Conservation (phyloP, 2,329 filamentous ascomycete species). For the Monilinia fructicola region DNA sequence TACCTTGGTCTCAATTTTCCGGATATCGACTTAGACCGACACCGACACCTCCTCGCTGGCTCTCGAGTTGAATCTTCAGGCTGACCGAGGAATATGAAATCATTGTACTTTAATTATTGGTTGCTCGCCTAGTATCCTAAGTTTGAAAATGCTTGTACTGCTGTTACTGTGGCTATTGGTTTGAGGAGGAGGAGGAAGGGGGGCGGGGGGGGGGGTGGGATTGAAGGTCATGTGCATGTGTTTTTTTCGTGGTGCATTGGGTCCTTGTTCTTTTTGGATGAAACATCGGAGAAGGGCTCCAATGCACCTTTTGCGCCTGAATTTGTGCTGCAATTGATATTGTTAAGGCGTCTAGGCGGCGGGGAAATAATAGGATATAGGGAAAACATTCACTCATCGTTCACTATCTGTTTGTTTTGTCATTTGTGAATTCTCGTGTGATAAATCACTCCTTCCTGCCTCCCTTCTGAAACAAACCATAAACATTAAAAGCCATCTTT, state of each 20-base stretch:
- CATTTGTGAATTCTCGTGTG: background rate
- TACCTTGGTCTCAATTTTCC: conserved; percentile 12
- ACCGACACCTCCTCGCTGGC: conserved; percentile 16
- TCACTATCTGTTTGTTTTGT: background rate
- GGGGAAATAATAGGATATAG: conserved; percentile 23
- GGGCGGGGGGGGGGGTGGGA: too few species aligned
- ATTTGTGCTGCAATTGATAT: conserved; percentile 23
- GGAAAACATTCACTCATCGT: conserved; percentile 18
- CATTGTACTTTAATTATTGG: conserved; percentile 24
- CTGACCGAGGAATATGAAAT: conserved; percentile 17
- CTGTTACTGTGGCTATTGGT: conserved; percentile 12
- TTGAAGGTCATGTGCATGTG: conserved; percentile 20
- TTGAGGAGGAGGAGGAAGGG: background rate
- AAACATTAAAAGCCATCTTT: background rate
- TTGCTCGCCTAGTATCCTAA: conserved; percentile 10
- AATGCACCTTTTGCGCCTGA: conserved; percentile 18
- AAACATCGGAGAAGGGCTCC: conserved; percentile 10
- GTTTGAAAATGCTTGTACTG: conserved; percentile 21
- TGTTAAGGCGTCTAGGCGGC: conserved; percentile 20
- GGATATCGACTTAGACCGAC: conserved; percentile 9
- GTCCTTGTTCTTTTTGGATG: conserved; percentile 14
- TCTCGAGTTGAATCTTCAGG: conserved; percentile 20
- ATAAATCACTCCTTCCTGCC: background rate
- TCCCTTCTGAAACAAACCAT: too few species aligned
- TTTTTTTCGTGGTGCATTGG: conserved; percentile 17